Percentiles rank a stretch among this genome's conserved stretches.
These are phyloP conservation scores for Larix sibirica DNA, from an alignment of 83 land plant species.

Conservation along the genomic window DNA sequence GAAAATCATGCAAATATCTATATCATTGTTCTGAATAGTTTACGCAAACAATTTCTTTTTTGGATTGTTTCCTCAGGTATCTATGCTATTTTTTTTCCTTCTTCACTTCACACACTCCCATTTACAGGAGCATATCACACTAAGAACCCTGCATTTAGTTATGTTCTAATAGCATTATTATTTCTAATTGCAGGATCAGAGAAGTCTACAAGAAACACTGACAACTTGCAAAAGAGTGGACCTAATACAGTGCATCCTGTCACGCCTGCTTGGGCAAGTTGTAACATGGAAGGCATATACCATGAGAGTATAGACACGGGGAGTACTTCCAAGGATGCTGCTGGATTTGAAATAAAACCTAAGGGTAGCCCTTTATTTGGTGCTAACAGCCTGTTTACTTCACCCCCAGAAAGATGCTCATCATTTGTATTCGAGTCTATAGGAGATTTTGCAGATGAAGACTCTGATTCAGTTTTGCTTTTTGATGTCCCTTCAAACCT, in stretches of 20 bases:
- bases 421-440: conserved; percentile 9
- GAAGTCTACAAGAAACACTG: conserved; percentile 1
- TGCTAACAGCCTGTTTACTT: conserved; percentile 14
- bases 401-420: conserved; percentile 7
- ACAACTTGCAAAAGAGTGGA: neutral
- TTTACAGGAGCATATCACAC: neutral
- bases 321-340: conserved; percentile 26
- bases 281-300: conserved; percentile 4
- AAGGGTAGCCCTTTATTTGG: conserved; percentile 13
- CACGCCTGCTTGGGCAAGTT: neutral
- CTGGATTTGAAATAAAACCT: conserved; percentile 18
- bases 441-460: conserved; percentile 17
- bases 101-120: neutral
- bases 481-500: conserved; percentile 41
- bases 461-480: conserved; percentile 34
- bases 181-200: conserved; percentile 15
- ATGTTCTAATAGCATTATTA: neutral
- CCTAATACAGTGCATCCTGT: conserved; percentile 6
- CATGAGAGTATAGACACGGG: conserved; percentile 18
- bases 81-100: neutral
- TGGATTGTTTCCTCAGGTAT: neutral
- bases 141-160: neutral
- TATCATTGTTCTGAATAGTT: neutral
- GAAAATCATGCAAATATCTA: neutral
- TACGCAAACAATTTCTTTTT: neutral